A percentile compares a stretch with the other conserved stretches of the same genome.
These are phyloP conservation scores for Pseudotulostoma volvatum DNA, from an alignment of 495 filamentous ascomycete species.

Conservation along the genomic window DNA sequence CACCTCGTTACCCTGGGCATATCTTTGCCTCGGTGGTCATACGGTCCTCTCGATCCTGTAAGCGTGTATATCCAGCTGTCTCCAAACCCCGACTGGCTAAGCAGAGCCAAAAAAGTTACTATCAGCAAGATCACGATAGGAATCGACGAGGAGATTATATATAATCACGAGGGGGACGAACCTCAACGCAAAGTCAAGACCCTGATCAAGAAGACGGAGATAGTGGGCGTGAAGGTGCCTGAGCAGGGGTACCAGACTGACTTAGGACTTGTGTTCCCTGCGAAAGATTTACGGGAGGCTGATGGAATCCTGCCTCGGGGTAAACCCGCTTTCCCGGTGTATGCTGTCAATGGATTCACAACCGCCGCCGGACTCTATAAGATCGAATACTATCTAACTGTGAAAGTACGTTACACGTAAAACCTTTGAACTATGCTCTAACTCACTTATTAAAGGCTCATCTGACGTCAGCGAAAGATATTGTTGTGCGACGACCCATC, in stretches of 20 bases:
- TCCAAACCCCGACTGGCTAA: constrained; percentile 81
- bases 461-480: constrained; percentile 80
- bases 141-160: constrained; percentile 95
- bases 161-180: constrained; percentile 96
- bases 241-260: constrained; percentile 83
- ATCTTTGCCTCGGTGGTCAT: constrained; percentile 86
- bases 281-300: constrained; percentile 71
- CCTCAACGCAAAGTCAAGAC: constrained; percentile 79
- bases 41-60: constrained; percentile 87
- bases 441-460: constrained; percentile 45
- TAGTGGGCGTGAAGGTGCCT: constrained; percentile 64
- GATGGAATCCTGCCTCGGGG: constrained; percentile 79
- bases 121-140: constrained; percentile 85
- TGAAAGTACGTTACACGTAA: constrained; percentile 50
- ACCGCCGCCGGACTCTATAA: constrained; percentile 91
- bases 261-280: constrained; percentile 77
- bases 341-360: constrained; percentile 77
- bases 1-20: constrained; percentile 85
- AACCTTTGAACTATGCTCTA: constrained; percentile 1
- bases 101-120: constrained; percentile 78
- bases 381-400: constrained; percentile 89
- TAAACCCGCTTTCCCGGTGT: constrained; percentile 77
- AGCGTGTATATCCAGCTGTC: constrained; percentile 86
- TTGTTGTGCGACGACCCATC: constrained; percentile 79
- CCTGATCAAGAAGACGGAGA: constrained; percentile 68